phyloP scores from a whole-genome alignment of 495 filamentous ascomycete genomes.

The Penicillium flavigenum region DNA sequence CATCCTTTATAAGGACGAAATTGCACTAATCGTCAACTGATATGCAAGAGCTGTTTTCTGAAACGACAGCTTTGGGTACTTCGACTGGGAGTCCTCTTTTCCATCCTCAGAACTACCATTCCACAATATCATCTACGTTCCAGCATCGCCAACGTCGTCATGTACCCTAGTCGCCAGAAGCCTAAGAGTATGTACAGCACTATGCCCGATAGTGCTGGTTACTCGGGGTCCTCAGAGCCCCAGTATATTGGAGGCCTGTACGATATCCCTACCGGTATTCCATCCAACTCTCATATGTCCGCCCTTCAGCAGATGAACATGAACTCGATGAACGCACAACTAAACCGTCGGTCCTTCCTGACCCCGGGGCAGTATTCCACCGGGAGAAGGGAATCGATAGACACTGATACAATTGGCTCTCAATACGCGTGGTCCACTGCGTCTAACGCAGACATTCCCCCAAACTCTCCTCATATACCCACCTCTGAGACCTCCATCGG shows the following conservation, averaged over 20 bases:
- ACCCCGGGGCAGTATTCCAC: slow-evolving; percentile 21
- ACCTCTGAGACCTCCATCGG: slow-evolving; percentile 10
- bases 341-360: slow-evolving; percentile 17
- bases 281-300: slow-evolving; percentile 14
- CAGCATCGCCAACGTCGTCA: slow-evolving; percentile 5
- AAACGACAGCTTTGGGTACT: background rate
- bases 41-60: background rate
- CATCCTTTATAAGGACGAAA: background rate
- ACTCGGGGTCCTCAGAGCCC: slow-evolving; percentile 1
- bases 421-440: slow-evolving; percentile 27
- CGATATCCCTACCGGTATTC: slow-evolving; percentile 19
- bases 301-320: slow-evolving; percentile 15
- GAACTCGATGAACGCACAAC: slow-evolving; percentile 8
- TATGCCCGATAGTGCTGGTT: slow-evolving; percentile 9
- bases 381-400: slow-evolving; percentile 18
- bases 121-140: background rate
- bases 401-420: slow-evolving; percentile 23
- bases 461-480: slow-evolving; percentile 7
- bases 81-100: background rate
- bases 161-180: slow-evolving; percentile 6
- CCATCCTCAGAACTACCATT: background rate
- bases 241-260: slow-evolving; percentile 16
- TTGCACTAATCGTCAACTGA: background rate
- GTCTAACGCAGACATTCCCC: slow-evolving; percentile 21
- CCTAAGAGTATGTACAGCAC: slow-evolving; percentile 4